Conservation (phyloP, 2,329 filamentous ascomycete genomes). For the Fusarium pseudonygamai region DNA sequence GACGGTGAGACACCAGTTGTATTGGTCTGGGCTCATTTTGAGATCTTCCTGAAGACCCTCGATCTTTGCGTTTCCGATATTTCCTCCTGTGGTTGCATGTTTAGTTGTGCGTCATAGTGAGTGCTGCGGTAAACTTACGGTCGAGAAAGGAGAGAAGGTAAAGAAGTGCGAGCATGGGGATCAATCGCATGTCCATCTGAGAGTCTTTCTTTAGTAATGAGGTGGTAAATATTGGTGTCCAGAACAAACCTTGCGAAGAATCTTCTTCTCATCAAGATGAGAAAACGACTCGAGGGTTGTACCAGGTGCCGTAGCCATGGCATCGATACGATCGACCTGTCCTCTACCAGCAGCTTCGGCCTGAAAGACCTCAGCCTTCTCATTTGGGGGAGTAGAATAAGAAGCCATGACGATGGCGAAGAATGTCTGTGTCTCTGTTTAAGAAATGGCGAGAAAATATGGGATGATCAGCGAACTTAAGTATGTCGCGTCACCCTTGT, state of each 20-base stretch:
- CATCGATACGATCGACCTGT: slow-evolving; percentile 23
- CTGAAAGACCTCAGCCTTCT: slow-evolving; percentile 38
- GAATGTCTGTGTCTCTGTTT: background rate
- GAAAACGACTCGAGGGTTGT: slow-evolving; percentile 40
- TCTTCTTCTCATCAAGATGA: slow-evolving; percentile 59
- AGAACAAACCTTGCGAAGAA: slow-evolving; percentile 62
- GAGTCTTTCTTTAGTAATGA: slow-evolving; percentile 13
- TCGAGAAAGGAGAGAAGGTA: slow-evolving; percentile 78
- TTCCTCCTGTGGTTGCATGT: slow-evolving; percentile 55
- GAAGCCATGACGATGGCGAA: slow-evolving; percentile 27
- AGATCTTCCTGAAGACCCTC: slow-evolving; percentile 63
- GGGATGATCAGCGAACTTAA: slow-evolving; percentile 34
- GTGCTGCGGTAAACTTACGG: slow-evolving; percentile 46
- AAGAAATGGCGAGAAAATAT: background rate
- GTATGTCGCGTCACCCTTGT: slow-evolving; percentile 19
- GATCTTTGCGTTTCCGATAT: slow-evolving; percentile 74
- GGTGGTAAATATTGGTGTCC: background rate
- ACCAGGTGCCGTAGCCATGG: slow-evolving; percentile 20
- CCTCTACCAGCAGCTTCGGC: slow-evolving; percentile 28
- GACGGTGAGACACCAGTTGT: slow-evolving; percentile 74
- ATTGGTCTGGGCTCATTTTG: slow-evolving; percentile 70
- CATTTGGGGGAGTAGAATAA: slow-evolving; percentile 24
- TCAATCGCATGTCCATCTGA: slow-evolving; percentile 62
- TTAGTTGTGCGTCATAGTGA: background rate
- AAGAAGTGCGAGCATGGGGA: slow-evolving; percentile 71